These are phyloP conservation scores for Cydonia oblonga DNA, from an alignment of 331 rosid genomes.

Conservation along the genomic window DNA sequence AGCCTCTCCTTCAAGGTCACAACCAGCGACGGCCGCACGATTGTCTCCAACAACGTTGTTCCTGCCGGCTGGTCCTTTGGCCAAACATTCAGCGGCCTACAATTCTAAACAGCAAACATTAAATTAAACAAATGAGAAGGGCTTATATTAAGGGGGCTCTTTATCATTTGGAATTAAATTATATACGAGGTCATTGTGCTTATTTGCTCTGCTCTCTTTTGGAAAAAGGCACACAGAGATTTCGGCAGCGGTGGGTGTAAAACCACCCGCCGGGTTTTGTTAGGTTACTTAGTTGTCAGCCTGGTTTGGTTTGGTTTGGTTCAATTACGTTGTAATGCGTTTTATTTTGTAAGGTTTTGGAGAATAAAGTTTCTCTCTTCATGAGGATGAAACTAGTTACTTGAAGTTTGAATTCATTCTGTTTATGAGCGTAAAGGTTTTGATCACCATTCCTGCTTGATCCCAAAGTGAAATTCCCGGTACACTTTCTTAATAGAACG, in stretches of 20 bases:
- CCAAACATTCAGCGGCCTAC: conserved; percentile 52
- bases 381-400: background rate
- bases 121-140: too few relatives aligned
- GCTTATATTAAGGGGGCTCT: conserved; percentile 21
- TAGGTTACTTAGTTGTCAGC: background rate
- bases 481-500: too few relatives aligned
- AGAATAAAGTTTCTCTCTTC: background rate
- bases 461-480: too few relatives aligned
- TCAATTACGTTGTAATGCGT: background rate
- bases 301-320: background rate
- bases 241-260: conserved; percentile 12
- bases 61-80: conserved; percentile 67
- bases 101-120: conserved; percentile 36
- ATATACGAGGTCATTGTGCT: background rate
- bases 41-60: conserved; percentile 35
- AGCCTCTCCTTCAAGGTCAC: conserved; percentile 60
- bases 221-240: background rate
- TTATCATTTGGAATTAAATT: conserved; percentile 4
- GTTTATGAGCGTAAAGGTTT: background rate
- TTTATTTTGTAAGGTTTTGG: background rate
- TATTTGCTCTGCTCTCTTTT: conserved; percentile 12
- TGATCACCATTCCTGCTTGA: too few relatives aligned
- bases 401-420: background rate
- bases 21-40: conserved; percentile 50
- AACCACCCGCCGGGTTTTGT: conserved; percentile 11